Conservation (phyloP, 2,329 filamentous ascomycete genomes). For the Alternaria metachromatica region DNA sequence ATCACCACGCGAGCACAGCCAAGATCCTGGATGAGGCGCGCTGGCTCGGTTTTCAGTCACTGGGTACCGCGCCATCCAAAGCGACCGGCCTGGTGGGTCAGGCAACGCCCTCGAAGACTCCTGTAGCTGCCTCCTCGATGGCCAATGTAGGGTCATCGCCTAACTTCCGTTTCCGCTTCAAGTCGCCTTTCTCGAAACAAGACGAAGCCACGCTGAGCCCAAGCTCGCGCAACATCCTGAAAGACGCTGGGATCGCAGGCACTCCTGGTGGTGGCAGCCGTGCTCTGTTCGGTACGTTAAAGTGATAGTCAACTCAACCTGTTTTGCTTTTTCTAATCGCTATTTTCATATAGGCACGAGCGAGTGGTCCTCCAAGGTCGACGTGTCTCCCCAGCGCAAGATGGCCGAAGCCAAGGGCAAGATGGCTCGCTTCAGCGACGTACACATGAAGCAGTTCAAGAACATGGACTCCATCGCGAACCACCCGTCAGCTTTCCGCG, state of each 20-base stretch:
- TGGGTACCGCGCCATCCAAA: slow-evolving; percentile 62
- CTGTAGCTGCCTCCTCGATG: slow-evolving; percentile 29
- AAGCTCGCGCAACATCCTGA: slow-evolving; percentile 66
- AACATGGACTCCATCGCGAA: slow-evolving; percentile 97
- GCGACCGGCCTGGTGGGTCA: slow-evolving; percentile 53
- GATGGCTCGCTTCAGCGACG: slow-evolving; percentile 79
- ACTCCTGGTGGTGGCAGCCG: slow-evolving; percentile 50
- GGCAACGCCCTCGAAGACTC: slow-evolving; percentile 68
- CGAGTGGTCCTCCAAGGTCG: slow-evolving; percentile 47
- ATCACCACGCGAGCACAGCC: slow-evolving; percentile 75
- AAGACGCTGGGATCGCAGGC: slow-evolving; percentile 71
- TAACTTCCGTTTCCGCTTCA: slow-evolving; percentile 70
- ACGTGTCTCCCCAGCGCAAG: slow-evolving; percentile 63
- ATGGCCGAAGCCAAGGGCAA: slow-evolving; percentile 83
- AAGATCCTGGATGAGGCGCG: slow-evolving; percentile 80
- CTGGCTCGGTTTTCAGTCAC: slow-evolving; percentile 76
- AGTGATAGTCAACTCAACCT: neutral
- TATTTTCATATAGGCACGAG: slow-evolving; percentile 23
- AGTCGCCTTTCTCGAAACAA: slow-evolving; percentile 67
- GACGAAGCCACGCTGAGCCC: slow-evolving; percentile 61
- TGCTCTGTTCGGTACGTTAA: slow-evolving; percentile 33
- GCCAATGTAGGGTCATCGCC: slow-evolving; percentile 56
- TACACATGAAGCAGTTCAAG: slow-evolving; percentile 86
- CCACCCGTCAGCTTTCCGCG: slow-evolving; percentile 80
- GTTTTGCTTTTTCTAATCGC: neutral